These are phyloP conservation scores for Dacryopinax spathularia DNA, from an alignment of 768 basidiomycete genomes.

Conservation along the genomic window DNA sequence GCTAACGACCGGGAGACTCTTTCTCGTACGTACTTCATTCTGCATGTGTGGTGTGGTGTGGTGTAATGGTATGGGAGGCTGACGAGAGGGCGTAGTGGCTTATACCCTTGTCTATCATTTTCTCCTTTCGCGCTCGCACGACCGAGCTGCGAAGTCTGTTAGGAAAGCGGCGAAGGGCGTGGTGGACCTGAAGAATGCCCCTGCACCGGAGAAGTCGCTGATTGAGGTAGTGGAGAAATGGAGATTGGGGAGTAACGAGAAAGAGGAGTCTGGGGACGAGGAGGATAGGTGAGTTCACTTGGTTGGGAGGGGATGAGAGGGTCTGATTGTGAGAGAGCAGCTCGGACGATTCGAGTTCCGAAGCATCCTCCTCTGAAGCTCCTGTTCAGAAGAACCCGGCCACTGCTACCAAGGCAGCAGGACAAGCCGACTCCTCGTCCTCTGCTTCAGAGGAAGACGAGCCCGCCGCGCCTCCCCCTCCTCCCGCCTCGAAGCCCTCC, in stretches of 20 bases:
- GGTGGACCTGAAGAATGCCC: conserved; percentile 45
- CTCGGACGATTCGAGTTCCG: conserved; percentile 12
- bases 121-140: conserved; percentile 47
- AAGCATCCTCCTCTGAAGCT: conserved; percentile 12
- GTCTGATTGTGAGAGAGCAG: conserved; percentile 4
- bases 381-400: background rate
- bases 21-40: background rate
- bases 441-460: conserved; percentile 5
- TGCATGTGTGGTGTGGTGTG: background rate
- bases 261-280: conserved; percentile 13
- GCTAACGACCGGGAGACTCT: background rate
- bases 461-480: background rate
- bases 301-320: conserved; percentile 5
- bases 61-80: background rate
- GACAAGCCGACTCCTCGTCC: conserved; percentile 9
- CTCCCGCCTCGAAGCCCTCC: conserved; percentile 5
- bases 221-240: conserved; percentile 50
- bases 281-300: background rate
- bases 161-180: conserved; percentile 56
- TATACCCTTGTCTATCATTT: conserved; percentile 68
- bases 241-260: conserved; percentile 30
- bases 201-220: conserved; percentile 32
- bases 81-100: conserved; percentile 34
- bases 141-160: conserved; percentile 56
- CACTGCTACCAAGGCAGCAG: background rate